Evolutionary conservation across 202 grass and related monocot genomes (phyloP).

Genomic region (Sporobolus alterniflorus): DNA sequence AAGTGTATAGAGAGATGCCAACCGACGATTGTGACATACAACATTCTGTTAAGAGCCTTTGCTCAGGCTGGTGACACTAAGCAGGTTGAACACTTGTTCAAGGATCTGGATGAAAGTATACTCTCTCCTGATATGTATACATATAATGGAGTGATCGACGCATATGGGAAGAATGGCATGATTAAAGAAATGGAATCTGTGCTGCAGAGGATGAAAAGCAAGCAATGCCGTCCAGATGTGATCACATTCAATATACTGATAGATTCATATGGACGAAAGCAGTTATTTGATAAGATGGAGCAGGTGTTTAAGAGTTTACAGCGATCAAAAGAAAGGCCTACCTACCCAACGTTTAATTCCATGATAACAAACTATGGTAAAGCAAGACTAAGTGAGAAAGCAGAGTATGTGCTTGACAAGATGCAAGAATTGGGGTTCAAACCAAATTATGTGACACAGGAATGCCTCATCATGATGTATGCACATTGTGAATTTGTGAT

Average conservation of each 20-base stretch:
- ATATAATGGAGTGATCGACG: conserved; percentile 87
- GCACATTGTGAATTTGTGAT: conserved; percentile 89
- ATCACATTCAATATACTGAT: conserved; percentile 98
- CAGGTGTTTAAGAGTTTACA: conserved; percentile 95
- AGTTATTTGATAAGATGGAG: conserved; percentile 96
- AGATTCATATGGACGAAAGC: conserved; percentile 86
- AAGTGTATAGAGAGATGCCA: conserved; percentile 87
- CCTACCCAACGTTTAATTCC: conserved; percentile 91
- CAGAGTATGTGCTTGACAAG: conserved; percentile 69
- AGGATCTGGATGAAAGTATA: conserved; percentile 80
- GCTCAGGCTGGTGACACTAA: conserved; percentile 75
- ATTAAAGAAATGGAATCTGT: conserved; percentile 93
- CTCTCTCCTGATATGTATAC: conserved; percentile 82
- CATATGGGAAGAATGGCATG: conserved; percentile 93
- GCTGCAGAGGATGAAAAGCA: conserved; percentile 81
- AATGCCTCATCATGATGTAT: conserved; percentile 89
- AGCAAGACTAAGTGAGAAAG: conserved; percentile 86
- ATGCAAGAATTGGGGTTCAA: conserved; percentile 89
- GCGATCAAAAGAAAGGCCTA: conserved; percentile 82
- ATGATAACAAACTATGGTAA: conserved; percentile 99
- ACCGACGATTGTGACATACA: conserved; percentile 89
- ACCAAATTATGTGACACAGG: conserved; percentile 79
- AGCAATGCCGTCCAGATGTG: conserved; percentile 78
- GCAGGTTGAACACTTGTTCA: conserved; percentile 82
- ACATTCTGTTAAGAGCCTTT: conserved; percentile 95